Percentiles rank a stretch among this genome's conserved stretches.
Evolutionary conservation across 2,329 filamentous ascomycete species (phyloP).

Genomic region (Alternaria triticimaculans): DNA sequence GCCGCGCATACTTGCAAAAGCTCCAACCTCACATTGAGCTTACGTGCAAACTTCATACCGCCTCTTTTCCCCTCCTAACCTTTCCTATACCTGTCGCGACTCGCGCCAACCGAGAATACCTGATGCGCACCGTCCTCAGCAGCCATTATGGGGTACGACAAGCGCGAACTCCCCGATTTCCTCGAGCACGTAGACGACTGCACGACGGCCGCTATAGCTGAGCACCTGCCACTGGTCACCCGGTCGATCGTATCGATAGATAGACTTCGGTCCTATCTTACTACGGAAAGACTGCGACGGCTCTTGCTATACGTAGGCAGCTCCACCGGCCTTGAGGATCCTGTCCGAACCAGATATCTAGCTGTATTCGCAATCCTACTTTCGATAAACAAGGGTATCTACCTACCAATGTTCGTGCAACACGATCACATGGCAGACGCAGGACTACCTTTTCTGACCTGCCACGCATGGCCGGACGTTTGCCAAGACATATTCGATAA

Average conservation of each 20-base stretch:
- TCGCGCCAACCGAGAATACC: background rate
- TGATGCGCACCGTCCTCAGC: background rate
- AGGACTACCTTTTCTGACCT: constrained; percentile 15
- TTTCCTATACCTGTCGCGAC: background rate
- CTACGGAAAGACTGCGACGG: background rate
- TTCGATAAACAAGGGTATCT: constrained; percentile 7
- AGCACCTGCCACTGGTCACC: background rate
- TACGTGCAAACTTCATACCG: background rate
- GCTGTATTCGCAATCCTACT: constrained; percentile 24
- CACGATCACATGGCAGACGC: constrained; percentile 11
- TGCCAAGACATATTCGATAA: constrained; percentile 4
- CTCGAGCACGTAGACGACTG: background rate
- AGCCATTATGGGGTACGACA: background rate
- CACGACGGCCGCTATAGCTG: background rate
- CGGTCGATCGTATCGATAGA: constrained; percentile 7
- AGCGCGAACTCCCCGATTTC: background rate
- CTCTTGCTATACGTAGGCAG: background rate
- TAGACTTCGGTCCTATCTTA: background rate
- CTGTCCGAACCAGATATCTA: constrained; percentile 9
- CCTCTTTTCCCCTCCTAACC: rapidly evolving
- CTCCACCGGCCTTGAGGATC: background rate
- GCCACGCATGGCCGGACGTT: background rate
- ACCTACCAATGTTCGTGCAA: constrained; percentile 13
- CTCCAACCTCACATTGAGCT: background rate
- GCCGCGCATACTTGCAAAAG: background rate